Evolutionary conservation across 2,329 filamentous ascomycete genomes (phyloP), one percentile per base, ranked within the genome.

Genomic region (Onygena corvina): DNA sequence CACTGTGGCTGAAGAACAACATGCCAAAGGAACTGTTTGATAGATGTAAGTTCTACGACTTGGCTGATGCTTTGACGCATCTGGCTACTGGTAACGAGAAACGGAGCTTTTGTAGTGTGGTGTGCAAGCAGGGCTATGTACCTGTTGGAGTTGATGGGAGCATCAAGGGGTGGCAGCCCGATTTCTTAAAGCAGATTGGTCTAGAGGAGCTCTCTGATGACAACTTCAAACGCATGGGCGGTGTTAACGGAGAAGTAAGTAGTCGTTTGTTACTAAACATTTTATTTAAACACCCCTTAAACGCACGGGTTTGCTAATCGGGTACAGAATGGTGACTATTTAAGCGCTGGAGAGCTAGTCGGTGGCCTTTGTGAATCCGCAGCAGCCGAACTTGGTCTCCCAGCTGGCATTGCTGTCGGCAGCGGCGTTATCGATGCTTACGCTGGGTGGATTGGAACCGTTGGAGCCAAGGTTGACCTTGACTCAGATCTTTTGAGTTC

Each of bases 341-440:
- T 88, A 55, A 94, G 88, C 56, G 92, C 92, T 27, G 92, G 92
- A 54, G 90, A 98, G 66, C 76, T 90, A 4, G 87, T 94, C 25
- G 92, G 90, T 47, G 80, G 78, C 0, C 74, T 98, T 14, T 92
- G 84, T 60, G 83, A 90, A 55, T 84, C 84, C 60, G 89, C 92
- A 4, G 86, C 84, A 12, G 69, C 74, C 44, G 84, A 95, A 56
- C 79, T 98, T 53, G 90, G 92, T 5, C 76, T 98, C 2, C 83
- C 83, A 3, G 75, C 83, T 16, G 90, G 89, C 33, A 92, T 95
- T 58, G 87, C 92, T 14, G 84, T 98, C 49, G 92, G 92, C 48
- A 94, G 87, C 61, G 89, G 89, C 66, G 92, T 98, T 55, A 98
- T 98, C 61, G 92, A 98, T 65, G 92, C 92, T 14, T 98, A 98